Evolutionary conservation across 371 early-diverging fungal genomes (phyloP).

Genomic region (Vairimorpha necatrix): DNA sequence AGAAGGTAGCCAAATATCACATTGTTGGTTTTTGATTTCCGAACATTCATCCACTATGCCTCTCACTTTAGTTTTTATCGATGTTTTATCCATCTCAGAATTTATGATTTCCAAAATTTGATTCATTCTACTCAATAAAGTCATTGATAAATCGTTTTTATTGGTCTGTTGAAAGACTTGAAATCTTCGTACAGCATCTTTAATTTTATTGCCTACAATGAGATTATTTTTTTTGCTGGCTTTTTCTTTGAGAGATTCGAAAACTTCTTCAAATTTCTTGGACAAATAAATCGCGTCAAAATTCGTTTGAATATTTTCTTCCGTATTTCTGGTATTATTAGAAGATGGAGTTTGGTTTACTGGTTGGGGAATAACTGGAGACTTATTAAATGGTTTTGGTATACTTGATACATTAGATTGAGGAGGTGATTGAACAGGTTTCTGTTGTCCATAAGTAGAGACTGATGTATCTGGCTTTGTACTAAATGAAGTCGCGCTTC

Average conservation of each 20-base stretch:
- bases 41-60: conserved; percentile 13
- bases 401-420: background rate
- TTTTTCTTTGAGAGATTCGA: conserved; percentile 7
- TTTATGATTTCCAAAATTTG: conserved; percentile 12
- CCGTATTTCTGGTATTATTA: background rate
- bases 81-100: background rate
- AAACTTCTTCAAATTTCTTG: conserved; percentile 7
- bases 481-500: background rate
- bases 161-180: conserved; percentile 1
- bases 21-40: conserved; percentile 1
- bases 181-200: conserved; percentile 23
- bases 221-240: conserved; percentile 27
- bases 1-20: conserved; percentile 35
- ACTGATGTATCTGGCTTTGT: background rate
- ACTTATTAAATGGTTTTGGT: background rate
- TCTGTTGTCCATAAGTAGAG: background rate
- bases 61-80: conserved; percentile 8
- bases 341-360: background rate
- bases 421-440: background rate
- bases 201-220: conserved; percentile 34
- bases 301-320: background rate
- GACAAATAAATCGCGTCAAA: background rate
- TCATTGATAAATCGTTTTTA: background rate
- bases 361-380: background rate
- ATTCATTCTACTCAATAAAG: conserved; percentile 3